Evolutionary conservation across 1,284 basidiomycete genomes (phyloP).

Genomic region (Cyathus olla): DNA sequence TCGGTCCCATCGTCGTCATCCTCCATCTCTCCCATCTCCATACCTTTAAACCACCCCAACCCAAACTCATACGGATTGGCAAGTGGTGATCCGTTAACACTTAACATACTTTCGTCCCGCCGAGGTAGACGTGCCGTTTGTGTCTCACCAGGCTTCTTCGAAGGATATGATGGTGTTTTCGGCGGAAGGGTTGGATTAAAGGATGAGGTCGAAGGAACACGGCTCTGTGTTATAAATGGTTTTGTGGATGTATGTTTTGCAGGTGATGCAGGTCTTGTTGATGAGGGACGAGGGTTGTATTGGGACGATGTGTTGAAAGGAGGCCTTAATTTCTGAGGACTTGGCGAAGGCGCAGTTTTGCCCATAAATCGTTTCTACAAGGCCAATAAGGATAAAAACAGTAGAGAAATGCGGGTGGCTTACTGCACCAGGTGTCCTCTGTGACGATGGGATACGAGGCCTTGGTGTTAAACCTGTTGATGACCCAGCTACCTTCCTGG

Average conservation of each 20-base stretch:
- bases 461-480: conserved; percentile 59
- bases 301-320: conserved; percentile 49
- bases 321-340: conserved; percentile 62
- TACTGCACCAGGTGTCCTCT: conserved; percentile 52
- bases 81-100: conserved; percentile 81
- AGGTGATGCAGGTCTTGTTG: conserved; percentile 62
- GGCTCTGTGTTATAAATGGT: conserved; percentile 35
- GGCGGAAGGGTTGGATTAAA: conserved; percentile 76
- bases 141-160: conserved; percentile 55
- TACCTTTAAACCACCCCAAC: conserved; percentile 58
- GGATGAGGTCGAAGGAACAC: conserved; percentile 73
- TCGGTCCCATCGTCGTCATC: conserved; percentile 38
- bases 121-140: conserved; percentile 62
- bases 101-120: conserved; percentile 78
- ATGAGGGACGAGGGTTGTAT: conserved; percentile 38
- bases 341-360: conserved; percentile 59
- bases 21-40: conserved; percentile 51
- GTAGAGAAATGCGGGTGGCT: conserved; percentile 19
- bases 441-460: conserved; percentile 50
- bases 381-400: conserved; percentile 1
- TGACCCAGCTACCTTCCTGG: conserved; percentile 64
- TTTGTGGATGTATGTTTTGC: conserved; percentile 49
- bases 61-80: conserved; percentile 77
- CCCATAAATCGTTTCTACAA: conserved; percentile 47
- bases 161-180: conserved; percentile 71